phyloP scores from a whole-genome alignment of 805 yeast species.

The Lachancea nothofagi region DNA sequence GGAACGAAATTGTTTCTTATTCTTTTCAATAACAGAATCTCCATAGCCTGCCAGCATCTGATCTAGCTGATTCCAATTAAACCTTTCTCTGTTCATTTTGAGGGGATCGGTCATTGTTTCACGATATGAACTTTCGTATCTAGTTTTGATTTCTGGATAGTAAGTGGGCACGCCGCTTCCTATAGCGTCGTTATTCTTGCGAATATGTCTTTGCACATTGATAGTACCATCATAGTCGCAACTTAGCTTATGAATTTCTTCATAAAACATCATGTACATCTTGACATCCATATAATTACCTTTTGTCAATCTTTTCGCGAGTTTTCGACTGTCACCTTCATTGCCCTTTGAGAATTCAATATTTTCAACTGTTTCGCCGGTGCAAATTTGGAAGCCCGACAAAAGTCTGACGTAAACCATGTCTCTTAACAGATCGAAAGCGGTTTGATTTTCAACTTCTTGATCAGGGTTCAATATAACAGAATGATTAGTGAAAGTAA shows the following conservation, averaged over 20 bases:
- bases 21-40: slow-evolving; percentile 53
- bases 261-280: slow-evolving; percentile 69
- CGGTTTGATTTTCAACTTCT: slow-evolving; percentile 42
- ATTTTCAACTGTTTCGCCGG: slow-evolving; percentile 58
- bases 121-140: slow-evolving; percentile 65
- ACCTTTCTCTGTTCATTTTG: slow-evolving; percentile 45
- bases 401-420: slow-evolving; percentile 80
- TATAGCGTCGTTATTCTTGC: slow-evolving; percentile 33
- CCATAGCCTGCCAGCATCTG: slow-evolving; percentile 89
- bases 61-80: slow-evolving; percentile 90
- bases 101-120: slow-evolving; percentile 52
- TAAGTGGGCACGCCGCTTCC: slow-evolving; percentile 37
- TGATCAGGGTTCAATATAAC: slow-evolving; percentile 59
- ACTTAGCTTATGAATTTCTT: slow-evolving; percentile 79
- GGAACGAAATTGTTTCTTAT: slow-evolving; percentile 53
- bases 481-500: slow-evolving; percentile 78
- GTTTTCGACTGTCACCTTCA: slow-evolving; percentile 51
- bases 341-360: slow-evolving; percentile 43
- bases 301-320: slow-evolving; percentile 45
- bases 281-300: slow-evolving; percentile 50
- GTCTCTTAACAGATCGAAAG: slow-evolving; percentile 67
- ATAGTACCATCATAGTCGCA: slow-evolving; percentile 68
- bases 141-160: slow-evolving; percentile 61
- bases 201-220: slow-evolving; percentile 68
- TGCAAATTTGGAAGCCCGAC: slow-evolving; percentile 86